A percentile compares a stretch with the other conserved stretches of the same genome.
Conservation (phyloP, 163 green algal genomes). For the Chloromonas sp. region DNA sequence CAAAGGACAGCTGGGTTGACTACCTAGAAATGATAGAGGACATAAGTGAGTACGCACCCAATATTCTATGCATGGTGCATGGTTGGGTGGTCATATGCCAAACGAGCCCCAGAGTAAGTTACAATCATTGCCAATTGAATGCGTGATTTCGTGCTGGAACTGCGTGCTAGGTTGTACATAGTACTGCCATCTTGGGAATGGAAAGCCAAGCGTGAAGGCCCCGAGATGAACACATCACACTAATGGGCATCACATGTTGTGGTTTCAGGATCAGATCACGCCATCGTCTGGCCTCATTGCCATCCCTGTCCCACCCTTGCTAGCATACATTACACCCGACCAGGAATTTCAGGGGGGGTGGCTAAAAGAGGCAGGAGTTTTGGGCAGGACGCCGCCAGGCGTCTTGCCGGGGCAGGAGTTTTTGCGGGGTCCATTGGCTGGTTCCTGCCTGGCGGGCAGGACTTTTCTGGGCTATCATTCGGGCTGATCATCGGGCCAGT, state of each 20-base stretch:
- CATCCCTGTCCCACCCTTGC: too few species aligned
- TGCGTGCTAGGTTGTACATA: not conserved
- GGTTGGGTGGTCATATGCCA: not conserved
- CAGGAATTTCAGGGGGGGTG: too few species aligned
- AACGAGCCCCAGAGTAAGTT: not conserved
- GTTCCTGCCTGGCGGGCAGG: too few species aligned
- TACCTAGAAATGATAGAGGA: constrained; percentile 47
- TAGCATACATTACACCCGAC: too few species aligned
- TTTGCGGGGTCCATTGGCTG: too few species aligned
- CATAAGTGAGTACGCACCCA: constrained; percentile 25
- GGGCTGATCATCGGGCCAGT: too few species aligned
- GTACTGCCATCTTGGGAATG: not conserved
- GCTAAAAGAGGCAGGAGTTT: too few species aligned
- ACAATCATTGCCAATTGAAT: not conserved
- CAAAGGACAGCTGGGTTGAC: constrained; percentile 32
- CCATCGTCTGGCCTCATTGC: too few species aligned
- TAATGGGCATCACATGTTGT: not conserved
- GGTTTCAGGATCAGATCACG: too few species aligned
- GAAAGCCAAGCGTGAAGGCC: not conserved
- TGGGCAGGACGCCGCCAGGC: too few species aligned
- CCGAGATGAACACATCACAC: not conserved
- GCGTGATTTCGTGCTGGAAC: not conserved
- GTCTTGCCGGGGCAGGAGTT: too few species aligned
- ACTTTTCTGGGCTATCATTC: too few species aligned
- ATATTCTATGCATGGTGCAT: not conserved